Conservation (phyloP, 176 grass and related monocot genomes). For the Thinopyrum elongatum region DNA sequence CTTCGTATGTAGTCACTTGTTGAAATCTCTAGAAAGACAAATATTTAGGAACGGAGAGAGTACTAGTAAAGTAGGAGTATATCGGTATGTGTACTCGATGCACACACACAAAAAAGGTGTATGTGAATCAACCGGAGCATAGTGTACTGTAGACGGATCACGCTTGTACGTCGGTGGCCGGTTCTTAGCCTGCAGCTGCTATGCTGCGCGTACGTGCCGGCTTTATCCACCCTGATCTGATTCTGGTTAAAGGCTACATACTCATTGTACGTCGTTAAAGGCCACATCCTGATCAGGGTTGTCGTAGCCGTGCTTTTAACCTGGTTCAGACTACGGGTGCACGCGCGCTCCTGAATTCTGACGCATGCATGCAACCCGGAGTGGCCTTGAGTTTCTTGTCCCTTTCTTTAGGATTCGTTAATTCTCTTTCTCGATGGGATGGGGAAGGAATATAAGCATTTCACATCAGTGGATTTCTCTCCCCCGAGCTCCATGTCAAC, state of each 20-base stretch:
- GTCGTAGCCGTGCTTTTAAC: not conserved
- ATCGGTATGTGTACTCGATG: not conserved
- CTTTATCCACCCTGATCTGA: slow-evolving; percentile 25
- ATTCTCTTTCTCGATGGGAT: no score
- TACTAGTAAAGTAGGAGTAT: no score
- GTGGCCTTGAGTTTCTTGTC: no score
- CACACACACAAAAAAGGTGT: no score
- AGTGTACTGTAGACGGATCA: slow-evolving; percentile 7
- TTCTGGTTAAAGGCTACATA: slow-evolving; percentile 28
- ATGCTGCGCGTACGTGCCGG: not conserved
- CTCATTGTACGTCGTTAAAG: slow-evolving; percentile 3
- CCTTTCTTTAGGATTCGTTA: no score
- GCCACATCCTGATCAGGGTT: not conserved
- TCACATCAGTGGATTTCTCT: no score
- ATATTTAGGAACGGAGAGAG: no score
- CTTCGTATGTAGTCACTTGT: no score
- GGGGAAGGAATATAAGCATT: no score
- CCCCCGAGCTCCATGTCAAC: no score
- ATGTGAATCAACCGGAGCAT: not conserved
- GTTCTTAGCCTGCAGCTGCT: slow-evolving; percentile 17
- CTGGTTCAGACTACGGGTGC: not conserved
- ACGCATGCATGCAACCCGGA: not conserved
- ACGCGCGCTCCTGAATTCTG: not conserved
- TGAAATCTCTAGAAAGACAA: no score
- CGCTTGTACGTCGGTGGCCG: slow-evolving; percentile 38